Conservation (phyloP, 129 eudicot genomes). For the Rutidosis leptorrhynchoides region DNA sequence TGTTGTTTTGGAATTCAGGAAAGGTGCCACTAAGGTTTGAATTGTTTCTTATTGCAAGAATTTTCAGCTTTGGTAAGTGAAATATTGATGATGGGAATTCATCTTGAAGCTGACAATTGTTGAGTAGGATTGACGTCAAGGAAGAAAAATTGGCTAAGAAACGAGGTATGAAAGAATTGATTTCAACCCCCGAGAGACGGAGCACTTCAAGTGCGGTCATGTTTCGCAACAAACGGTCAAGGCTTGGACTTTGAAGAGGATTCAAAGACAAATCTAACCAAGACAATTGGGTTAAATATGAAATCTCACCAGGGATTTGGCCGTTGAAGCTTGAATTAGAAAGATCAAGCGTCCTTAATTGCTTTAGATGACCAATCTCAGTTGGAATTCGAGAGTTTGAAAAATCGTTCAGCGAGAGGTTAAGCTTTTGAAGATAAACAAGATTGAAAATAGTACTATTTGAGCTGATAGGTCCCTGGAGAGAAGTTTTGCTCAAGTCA, state of each 20-base stretch:
- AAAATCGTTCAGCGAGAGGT: no score
- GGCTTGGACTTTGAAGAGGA: background rate
- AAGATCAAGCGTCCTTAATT: no score
- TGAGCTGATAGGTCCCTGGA: no score
- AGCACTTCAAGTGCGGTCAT: conserved; percentile 18
- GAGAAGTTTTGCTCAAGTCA: no score
- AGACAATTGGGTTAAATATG: background rate
- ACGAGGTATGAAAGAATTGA: conserved; percentile 18
- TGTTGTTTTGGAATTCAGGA: conserved; percentile 20
- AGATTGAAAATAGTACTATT: no score
- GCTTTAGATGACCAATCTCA: no score
- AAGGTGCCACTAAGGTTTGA: conserved; percentile 14
- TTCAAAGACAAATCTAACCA: conserved; percentile 16
- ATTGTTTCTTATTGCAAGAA: no score
- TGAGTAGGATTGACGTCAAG: conserved; percentile 3
- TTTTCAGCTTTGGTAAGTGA: no score
- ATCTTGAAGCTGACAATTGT: background rate
- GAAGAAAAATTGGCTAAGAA: conserved; percentile 21
- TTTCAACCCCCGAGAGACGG: conserved; percentile 14
- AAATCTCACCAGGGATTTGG: conserved; percentile 11
- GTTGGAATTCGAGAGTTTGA: no score
- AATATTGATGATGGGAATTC: no score
- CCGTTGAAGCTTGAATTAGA: conserved; percentile 14
- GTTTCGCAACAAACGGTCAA: conserved; percentile 11
- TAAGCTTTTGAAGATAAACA: no score